Conservation (phyloP, 257 asterid genomes). For the Scutellaria minor region DNA sequence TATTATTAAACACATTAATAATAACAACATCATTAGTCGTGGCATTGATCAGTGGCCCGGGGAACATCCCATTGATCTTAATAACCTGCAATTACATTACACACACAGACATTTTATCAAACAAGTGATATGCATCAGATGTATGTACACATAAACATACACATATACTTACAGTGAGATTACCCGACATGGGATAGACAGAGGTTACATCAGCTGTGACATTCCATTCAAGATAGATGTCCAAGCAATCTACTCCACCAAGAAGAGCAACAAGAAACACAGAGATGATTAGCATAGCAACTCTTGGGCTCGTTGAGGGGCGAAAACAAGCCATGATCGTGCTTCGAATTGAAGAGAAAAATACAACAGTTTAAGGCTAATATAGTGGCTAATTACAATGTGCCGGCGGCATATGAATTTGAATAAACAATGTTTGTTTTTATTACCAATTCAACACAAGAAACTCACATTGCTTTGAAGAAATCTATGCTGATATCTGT, state of each 20-base stretch:
- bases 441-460: no score
- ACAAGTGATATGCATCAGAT: neutral
- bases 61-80: constrained; percentile 66
- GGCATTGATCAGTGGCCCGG: constrained; percentile 69
- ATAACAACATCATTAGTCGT: constrained; percentile 56
- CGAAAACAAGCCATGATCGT: constrained; percentile 34
- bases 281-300: constrained; percentile 10
- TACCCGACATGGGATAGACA: constrained; percentile 30
- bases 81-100: constrained; percentile 51
- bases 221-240: constrained; percentile 47
- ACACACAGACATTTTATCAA: neutral
- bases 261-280: constrained; percentile 30
- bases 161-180: constrained; percentile 36
- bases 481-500: no score
- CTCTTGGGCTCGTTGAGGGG: neutral
- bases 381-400: no score
- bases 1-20: constrained; percentile 62
- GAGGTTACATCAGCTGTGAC: constrained; percentile 37
- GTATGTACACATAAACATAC: no score
- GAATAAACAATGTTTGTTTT: no score
- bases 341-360: neutral
- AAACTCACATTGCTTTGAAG: no score
- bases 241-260: constrained; percentile 25
- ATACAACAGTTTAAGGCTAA: no score
- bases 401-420: no score